These are phyloP conservation scores for Excoecaria agallocha DNA, from an alignment of 345 rosid genomes.

Conservation along the genomic window DNA sequence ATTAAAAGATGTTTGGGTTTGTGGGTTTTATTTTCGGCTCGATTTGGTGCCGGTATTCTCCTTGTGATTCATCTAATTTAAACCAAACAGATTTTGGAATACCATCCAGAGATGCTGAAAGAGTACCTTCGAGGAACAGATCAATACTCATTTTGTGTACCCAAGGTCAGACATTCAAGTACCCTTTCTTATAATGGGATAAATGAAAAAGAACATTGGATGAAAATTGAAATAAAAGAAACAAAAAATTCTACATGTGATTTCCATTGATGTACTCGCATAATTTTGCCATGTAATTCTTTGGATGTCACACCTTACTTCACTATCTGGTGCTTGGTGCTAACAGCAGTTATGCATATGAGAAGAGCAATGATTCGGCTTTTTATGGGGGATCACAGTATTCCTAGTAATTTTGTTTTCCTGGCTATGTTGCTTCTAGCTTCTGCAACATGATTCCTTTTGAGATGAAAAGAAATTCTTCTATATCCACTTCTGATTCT, in stretches of 20 bases:
- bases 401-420: too few species aligned
- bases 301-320: background rate
- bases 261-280: background rate
- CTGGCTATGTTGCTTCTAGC: too few species aligned
- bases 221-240: background rate
- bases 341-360: too few species aligned
- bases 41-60: slow-evolving; percentile 10
- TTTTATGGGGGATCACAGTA: too few species aligned
- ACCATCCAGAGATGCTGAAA: slow-evolving; percentile 40
- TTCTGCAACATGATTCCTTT: too few species aligned
- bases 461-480: too few species aligned
- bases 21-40: slow-evolving; percentile 14
- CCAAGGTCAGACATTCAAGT: slow-evolving; percentile 60
- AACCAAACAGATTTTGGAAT: slow-evolving; percentile 77
- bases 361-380: too few species aligned
- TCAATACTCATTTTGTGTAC: slow-evolving; percentile 73
- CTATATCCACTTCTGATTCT: too few species aligned
- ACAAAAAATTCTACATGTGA: background rate
- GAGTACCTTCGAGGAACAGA: slow-evolving; percentile 56
- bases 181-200: background rate
- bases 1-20: slow-evolving; percentile 1
- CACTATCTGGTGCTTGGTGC: too few species aligned
- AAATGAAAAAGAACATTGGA: background rate
- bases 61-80: slow-evolving; percentile 14
- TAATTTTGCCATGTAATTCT: too few species aligned